These are phyloP conservation scores for Entomortierella parvispora DNA, from an alignment of 192 early-diverging fungal genomes.

Conservation along the genomic window DNA sequence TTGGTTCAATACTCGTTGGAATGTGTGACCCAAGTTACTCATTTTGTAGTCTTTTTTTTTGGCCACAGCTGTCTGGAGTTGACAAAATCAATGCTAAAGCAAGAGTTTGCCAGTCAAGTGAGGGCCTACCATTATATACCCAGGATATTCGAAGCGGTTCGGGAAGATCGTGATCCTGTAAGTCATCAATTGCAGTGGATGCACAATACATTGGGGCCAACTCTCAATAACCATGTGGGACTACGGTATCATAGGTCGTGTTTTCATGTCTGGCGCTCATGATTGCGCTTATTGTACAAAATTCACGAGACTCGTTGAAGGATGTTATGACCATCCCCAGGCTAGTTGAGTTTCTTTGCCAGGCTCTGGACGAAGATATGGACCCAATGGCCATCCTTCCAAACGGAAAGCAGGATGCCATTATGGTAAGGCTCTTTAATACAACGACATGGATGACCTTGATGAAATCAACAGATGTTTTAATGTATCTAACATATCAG, in stretches of 20 bases:
- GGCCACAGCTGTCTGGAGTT: conserved; percentile 66
- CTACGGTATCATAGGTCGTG: conserved; percentile 27
- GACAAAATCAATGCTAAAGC: conserved; percentile 55
- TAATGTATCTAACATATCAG: no score
- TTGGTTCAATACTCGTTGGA: no score
- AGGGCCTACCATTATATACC: conserved; percentile 57
- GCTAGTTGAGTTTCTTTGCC: conserved; percentile 39
- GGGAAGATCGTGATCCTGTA: conserved; percentile 55
- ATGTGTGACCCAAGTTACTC: no score
- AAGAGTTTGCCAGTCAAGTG: conserved; percentile 50
- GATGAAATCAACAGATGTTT: neutral
- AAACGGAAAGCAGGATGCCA: conserved; percentile 39
- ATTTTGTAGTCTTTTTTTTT: neutral
- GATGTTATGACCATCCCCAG: conserved; percentile 22
- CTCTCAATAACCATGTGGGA: no score
- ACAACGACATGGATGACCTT: neutral
- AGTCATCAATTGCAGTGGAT: neutral
- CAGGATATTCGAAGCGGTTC: conserved; percentile 40
- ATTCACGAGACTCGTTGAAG: conserved; percentile 14
- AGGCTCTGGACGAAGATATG: conserved; percentile 28
- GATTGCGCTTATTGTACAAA: conserved; percentile 48
- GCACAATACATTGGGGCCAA: no score
- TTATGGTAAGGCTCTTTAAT: conserved; percentile 26
- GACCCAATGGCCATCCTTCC: conserved; percentile 49
- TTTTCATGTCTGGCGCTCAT: conserved; percentile 52